These are phyloP conservation scores for Citrus reticulata DNA, from an alignment of 345 rosid genomes.

Conservation along the genomic window DNA sequence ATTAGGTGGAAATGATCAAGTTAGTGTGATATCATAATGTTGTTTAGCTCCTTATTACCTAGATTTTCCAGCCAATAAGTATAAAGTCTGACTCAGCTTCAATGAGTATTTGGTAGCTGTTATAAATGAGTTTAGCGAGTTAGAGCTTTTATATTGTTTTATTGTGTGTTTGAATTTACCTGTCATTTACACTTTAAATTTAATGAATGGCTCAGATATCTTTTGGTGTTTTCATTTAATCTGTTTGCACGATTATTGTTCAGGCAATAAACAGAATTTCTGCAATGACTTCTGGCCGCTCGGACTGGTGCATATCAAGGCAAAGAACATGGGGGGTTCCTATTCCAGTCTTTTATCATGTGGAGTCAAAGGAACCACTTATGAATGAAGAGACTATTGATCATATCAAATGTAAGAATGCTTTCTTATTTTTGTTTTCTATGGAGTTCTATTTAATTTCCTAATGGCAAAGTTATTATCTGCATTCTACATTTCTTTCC, in stretches of 20 bases:
- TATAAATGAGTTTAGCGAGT: neutral
- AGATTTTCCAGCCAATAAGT: neutral
- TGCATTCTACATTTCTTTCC: neutral
- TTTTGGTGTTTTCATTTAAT: neutral
- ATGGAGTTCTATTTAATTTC: neutral
- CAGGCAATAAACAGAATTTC: slow-evolving; percentile 90
- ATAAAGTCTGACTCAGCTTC: neutral
- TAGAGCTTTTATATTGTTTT: neutral
- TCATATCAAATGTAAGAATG: slow-evolving; percentile 74
- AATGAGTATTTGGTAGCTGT: neutral
- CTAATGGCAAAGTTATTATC: neutral
- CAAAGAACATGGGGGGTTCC: slow-evolving; percentile 99
- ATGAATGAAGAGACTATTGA: slow-evolving; percentile 81
- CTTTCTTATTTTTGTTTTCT: neutral
- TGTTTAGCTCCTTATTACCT: neutral
- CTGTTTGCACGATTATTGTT: slow-evolving; percentile 15
- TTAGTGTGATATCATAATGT: neutral
- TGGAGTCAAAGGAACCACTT: slow-evolving; percentile 76
- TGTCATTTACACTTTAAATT: neutral
- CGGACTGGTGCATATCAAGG: slow-evolving; percentile 98
- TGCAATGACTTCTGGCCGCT: slow-evolving; percentile 87
- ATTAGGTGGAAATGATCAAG: too few relatives aligned
- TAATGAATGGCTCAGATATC: neutral
- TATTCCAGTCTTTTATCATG: slow-evolving; percentile 86
- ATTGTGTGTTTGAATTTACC: neutral